Conservation (phyloP, 2,329 filamentous ascomycete species). For the Hypomyces rosellus region DNA sequence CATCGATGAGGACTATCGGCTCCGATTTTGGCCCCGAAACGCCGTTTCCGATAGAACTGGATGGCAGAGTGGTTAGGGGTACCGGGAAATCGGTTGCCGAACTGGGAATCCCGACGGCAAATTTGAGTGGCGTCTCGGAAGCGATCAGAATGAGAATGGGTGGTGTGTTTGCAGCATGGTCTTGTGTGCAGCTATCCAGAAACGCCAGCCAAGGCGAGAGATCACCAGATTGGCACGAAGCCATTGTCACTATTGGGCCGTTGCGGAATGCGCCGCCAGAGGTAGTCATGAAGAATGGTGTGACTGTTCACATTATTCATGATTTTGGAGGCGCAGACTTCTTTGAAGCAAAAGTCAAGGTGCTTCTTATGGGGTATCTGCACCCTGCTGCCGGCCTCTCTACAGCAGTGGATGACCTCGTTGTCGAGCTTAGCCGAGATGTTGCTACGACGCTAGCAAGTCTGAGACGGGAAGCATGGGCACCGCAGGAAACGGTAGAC, state of each 20-base stretch:
- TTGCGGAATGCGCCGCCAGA: slow-evolving; percentile 38
- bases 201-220: slow-evolving; percentile 22
- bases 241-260: slow-evolving; percentile 51
- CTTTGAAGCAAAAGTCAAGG: slow-evolving; percentile 38
- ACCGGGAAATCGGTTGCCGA: slow-evolving; percentile 34
- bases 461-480: slow-evolving; percentile 41
- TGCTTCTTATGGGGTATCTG: slow-evolving; percentile 57
- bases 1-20: slow-evolving; percentile 35
- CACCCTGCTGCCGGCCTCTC: slow-evolving; percentile 25
- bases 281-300: slow-evolving; percentile 44
- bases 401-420: slow-evolving; percentile 15
- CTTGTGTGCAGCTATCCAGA: slow-evolving; percentile 31
- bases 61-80: slow-evolving; percentile 40
- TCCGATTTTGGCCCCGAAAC: slow-evolving; percentile 43
- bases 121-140: slow-evolving; percentile 45
- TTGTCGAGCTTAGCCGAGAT: slow-evolving; percentile 32
- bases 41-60: slow-evolving; percentile 49
- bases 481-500: slow-evolving; percentile 30
- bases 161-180: slow-evolving; percentile 63
- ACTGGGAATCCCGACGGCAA: slow-evolving; percentile 48
- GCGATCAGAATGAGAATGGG: slow-evolving; percentile 47
- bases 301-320: slow-evolving; percentile 48
- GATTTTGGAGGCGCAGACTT: slow-evolving; percentile 41
- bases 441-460: slow-evolving; percentile 39
- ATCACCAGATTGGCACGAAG: slow-evolving; percentile 49